These are phyloP conservation scores for Daldinia bambusicola DNA, from an alignment of 495 filamentous ascomycete species.

Conservation along the genomic window DNA sequence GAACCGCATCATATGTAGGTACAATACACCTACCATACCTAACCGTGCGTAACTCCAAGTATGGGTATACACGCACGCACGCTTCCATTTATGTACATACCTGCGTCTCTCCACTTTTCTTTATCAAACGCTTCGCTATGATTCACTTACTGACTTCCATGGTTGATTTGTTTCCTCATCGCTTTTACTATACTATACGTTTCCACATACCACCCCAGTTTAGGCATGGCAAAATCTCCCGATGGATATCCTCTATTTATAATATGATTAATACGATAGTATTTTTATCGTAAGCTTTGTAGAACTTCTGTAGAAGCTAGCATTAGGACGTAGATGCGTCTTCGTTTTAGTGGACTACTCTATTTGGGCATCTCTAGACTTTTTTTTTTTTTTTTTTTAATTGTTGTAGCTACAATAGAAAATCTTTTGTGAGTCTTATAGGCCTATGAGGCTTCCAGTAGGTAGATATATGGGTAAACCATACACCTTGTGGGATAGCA, in stretches of 20 bases:
- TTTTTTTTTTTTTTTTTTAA: too few species aligned
- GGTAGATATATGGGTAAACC: too few species aligned
- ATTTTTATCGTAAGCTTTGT: too few species aligned
- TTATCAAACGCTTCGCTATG: not conserved
- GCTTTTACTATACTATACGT: not conserved
- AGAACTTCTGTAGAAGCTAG: too few species aligned
- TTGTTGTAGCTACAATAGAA: not conserved
- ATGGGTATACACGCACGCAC: not conserved
- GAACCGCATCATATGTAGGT: not conserved
- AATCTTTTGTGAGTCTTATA: not conserved
- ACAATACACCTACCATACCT: not conserved
- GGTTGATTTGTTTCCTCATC: not conserved
- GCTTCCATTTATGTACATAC: conserved; percentile 7
- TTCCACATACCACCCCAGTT: not conserved
- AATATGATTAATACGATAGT: not conserved
- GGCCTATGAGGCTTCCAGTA: not conserved
- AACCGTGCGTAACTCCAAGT: too few species aligned
- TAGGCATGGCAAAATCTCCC: not conserved
- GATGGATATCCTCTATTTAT: not conserved
- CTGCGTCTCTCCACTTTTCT: conserved; percentile 4
- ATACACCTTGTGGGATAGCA: not conserved
- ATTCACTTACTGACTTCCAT: not conserved
- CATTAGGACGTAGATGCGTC: too few species aligned
- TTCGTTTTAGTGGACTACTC: too few species aligned
- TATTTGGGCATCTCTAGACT: too few species aligned